A percentile compares a stretch with the other conserved stretches of the same genome.
Conservation (phyloP, 2,329 filamentous ascomycete species). For the Zymoseptoria brevis region DNA sequence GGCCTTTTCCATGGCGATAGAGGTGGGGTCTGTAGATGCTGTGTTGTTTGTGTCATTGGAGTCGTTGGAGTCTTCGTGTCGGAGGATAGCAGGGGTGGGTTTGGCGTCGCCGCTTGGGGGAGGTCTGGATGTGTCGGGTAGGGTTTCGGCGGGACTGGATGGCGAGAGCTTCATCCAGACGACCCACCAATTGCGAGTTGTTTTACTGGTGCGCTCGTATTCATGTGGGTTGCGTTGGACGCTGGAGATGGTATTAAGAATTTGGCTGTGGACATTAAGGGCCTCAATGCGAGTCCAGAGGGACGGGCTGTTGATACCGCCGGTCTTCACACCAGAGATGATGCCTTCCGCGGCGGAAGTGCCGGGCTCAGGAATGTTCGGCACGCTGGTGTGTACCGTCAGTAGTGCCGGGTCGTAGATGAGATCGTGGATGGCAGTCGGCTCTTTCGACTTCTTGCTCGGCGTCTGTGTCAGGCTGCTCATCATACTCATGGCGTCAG, state of each 20-base stretch:
- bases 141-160: slow-evolving; percentile 8
- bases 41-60: slow-evolving; percentile 4
- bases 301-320: slow-evolving; percentile 13
- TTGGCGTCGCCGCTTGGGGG: not conserved
- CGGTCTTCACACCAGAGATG: slow-evolving; percentile 8
- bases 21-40: slow-evolving; percentile 7
- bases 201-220: slow-evolving; percentile 55
- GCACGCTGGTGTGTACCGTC: slow-evolving; percentile 54
- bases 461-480: slow-evolving; percentile 25
- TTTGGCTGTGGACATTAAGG: slow-evolving; percentile 53
- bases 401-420: slow-evolving; percentile 52
- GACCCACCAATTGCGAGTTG: slow-evolving; percentile 58
- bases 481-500: slow-evolving; percentile 1
- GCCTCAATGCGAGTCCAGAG: slow-evolving; percentile 51
- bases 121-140: not conserved
- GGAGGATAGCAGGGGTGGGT: not conserved
- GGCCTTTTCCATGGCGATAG: slow-evolving; percentile 1
- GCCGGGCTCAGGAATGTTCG: slow-evolving; percentile 53
- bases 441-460: slow-evolving; percentile 2
- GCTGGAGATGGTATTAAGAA: slow-evolving; percentile 49
- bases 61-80: slow-evolving; percentile 6
- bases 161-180: slow-evolving; percentile 52
- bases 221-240: slow-evolving; percentile 43
- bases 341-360: slow-evolving; percentile 35
- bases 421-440: slow-evolving; percentile 48